Evolutionary conservation across 2,329 filamentous ascomycete species (phyloP).

Genomic region (Trichophyton mentagrophytes): DNA sequence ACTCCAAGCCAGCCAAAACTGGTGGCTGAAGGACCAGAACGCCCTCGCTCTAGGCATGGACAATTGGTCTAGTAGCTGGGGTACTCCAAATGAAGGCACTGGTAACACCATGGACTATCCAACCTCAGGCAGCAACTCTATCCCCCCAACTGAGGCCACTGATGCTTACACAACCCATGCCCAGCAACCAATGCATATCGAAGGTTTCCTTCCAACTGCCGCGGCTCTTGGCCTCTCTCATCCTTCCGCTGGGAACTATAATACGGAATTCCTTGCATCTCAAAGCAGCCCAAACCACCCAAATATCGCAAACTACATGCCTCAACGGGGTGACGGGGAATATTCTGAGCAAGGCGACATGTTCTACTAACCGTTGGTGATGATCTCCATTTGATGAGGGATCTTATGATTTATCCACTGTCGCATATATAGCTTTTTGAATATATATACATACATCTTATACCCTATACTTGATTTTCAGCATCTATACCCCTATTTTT

Average conservation of each 20-base stretch:
- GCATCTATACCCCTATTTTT: no score
- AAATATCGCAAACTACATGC: neutral
- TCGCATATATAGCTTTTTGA: neutral
- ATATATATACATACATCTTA: neutral
- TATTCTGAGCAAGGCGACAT: neutral
- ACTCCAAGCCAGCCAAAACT: constrained; percentile 51
- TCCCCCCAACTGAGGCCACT: neutral
- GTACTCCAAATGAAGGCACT: neutral
- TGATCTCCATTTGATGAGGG: no score
- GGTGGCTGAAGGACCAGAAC: constrained; percentile 51
- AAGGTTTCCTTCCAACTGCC: neutral
- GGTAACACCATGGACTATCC: neutral
- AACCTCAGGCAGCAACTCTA: neutral
- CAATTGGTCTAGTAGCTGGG: constrained; percentile 31
- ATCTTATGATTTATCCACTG: no score
- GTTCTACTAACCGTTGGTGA: neutral
- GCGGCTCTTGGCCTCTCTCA: neutral
- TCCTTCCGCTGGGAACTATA: neutral
- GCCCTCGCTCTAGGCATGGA: constrained; percentile 49
- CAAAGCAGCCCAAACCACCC: neutral
- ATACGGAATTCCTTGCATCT: neutral
- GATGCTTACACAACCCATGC: neutral
- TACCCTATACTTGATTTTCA: no score
- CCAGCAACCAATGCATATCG: neutral
- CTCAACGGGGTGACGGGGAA: neutral